Evolutionary conservation across 352 stramenopile genomes (phyloP), one percentile per base, ranked within the genome.

Genomic region (Thraustotheca clavata): DNA sequence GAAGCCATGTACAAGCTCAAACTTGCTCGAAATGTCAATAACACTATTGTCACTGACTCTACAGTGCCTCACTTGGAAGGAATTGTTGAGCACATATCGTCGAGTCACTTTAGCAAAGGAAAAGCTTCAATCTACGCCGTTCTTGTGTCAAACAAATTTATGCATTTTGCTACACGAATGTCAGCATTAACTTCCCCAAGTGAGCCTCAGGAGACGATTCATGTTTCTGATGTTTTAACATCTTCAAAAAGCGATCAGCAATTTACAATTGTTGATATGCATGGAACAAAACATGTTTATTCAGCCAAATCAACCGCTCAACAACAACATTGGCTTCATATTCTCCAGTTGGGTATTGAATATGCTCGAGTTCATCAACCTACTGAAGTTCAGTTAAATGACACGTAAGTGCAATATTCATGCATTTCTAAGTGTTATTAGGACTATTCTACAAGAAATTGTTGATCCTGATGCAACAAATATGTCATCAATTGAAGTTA

Each of bases 391-490:
- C 11, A 48, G 3, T 16, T 59, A 20, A n/a, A 18, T 22, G 31
- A 41, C 22, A n/a, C n/a, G n/a, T n/a, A 59, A 38, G 49, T 38
- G 24, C 49, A 52, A 52, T 33, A 52, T 33, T 22, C n/a, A 34
- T 54, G 27, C 49, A 20, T 16, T 20, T 46, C 20, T 8, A 4
- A 47, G 16, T 9, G 20, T n/a, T 34, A 12, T 40, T 65, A 65
- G 57, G 35, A 65, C 57, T 5, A 27, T 35, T 40, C 38, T 65
- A 0, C 39, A 59, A 18, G 62, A 69, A 41, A 38, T 69, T 20
- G 32, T 60, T 4, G 0, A 83, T 87, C 71, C 68, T 84, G 16
- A 5, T 83, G 0, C 70, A 80, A 3, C 71, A 74, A 62, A 69
- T 4, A 73, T 4, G 5, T 20, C 16, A 52, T 46, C 35, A 52